These are phyloP conservation scores for Beauveria sp. DNA, from an alignment of 2,329 filamentous ascomycete genomes.

Conservation along the genomic window DNA sequence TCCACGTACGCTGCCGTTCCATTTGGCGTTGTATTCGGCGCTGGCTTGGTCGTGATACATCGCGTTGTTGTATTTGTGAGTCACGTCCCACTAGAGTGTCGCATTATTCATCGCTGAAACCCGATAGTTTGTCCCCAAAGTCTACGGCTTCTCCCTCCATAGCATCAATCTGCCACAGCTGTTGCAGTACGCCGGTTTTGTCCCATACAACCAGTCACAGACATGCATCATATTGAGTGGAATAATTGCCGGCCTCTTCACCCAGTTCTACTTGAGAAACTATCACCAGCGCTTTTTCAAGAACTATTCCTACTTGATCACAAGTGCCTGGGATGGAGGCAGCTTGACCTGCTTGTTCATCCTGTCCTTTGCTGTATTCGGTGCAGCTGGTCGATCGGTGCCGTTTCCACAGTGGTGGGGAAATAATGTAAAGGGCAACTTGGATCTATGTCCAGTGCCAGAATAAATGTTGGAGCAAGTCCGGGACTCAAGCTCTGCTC, in stretches of 20 bases:
- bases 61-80: slow-evolving; percentile 33
- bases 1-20: slow-evolving; percentile 40
- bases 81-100: not conserved
- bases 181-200: slow-evolving; percentile 45
- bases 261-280: slow-evolving; percentile 46
- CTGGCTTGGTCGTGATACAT: slow-evolving; percentile 35
- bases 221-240: slow-evolving; percentile 46
- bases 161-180: slow-evolving; percentile 47
- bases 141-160: slow-evolving; percentile 31
- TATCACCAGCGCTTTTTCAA: slow-evolving; percentile 43
- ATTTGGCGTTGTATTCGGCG: slow-evolving; percentile 41
- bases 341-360: slow-evolving; percentile 42
- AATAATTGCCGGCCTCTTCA: slow-evolving; percentile 37
- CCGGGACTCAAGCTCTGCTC: too few relatives aligned
- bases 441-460: slow-evolving; percentile 37
- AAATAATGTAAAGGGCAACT: slow-evolving; percentile 40
- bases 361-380: slow-evolving; percentile 49
- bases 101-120: not conserved
- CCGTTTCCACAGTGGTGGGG: slow-evolving; percentile 49
- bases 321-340: slow-evolving; percentile 46
- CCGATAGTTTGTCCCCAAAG: slow-evolving; percentile 37
- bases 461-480: slow-evolving; percentile 19
- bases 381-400: slow-evolving; percentile 34
- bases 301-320: slow-evolving; percentile 46
- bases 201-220: slow-evolving; percentile 47